Evolutionary conservation across 2,329 filamentous ascomycete genomes (phyloP), one percentile per base, ranked within the genome.

Genomic region (Diaporthe nobilis): DNA sequence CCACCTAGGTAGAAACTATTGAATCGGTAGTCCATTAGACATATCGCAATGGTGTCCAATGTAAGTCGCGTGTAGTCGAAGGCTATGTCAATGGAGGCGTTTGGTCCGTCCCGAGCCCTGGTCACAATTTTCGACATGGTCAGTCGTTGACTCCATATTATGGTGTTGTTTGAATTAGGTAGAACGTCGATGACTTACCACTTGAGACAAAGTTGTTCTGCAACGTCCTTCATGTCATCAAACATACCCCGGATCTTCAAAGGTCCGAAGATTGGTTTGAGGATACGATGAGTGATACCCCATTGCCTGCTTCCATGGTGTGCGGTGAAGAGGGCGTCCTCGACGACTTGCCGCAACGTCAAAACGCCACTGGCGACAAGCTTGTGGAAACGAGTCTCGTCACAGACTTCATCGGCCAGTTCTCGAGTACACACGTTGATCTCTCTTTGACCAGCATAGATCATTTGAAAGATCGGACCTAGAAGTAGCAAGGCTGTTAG

Each of bases 331-430:
- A 39, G 55, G 13, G 60, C 60, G 12, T 72, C 70, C 17, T 61
- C 28, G 8, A 61, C 39, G 20, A 13, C 51, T 47, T 42, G 60
- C 15, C 60, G 20, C 60, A 72, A 47, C 28, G 25, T 49, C 42
- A 47, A 51, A 22, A 37, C 55, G 20, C n/a, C 39, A 34, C 39
- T 49, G 34, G 55, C 28, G 15, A 47, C 55, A 51, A 71, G 34
- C 70, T 79, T 79, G 51, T 77, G 73, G 55, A 76, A 79, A 2
- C 72, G 72, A n/a, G 60, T 76, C 25, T 79, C 78, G 39, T 83
- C 80, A 68, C 82, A 84, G 25, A 79, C 77, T 49, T 80, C 83
- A 44, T 79, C 76, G 22, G 88, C 81, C 71, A 86, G 85, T 20
- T 57, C 53, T 17, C 53, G 53, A 31, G 53, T 57, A 28, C 53